Conservation (phyloP, 208 protist species). For the Acanthamoeba lenticulata region DNA sequence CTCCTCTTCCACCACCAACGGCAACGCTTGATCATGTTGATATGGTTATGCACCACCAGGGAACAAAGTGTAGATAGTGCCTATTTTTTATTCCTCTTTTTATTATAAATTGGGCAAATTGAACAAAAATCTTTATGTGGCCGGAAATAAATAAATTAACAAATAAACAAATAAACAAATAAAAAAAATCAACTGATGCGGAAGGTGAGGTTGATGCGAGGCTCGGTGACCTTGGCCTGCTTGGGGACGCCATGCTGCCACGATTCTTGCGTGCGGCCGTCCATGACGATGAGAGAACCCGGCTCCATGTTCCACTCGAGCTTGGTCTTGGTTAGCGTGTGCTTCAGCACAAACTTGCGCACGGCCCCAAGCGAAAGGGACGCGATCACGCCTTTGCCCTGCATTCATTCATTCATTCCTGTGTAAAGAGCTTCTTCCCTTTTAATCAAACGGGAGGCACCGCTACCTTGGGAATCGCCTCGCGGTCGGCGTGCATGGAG, state of each 20-base stretch:
- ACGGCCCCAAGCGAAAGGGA: constrained; percentile 22
- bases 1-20: no score
- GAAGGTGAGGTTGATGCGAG: constrained; percentile 45
- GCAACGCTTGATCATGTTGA: no score
- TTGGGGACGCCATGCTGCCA: constrained; percentile 42
- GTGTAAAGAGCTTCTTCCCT: no score
- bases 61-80: no score
- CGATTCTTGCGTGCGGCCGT: constrained; percentile 16
- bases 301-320: not conserved
- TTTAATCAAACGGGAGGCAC: no score
- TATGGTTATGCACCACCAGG: no score
- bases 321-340: not conserved
- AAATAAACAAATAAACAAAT: no score
- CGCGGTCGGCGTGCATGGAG: constrained; percentile 27
- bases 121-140: no score
- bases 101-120: no score
- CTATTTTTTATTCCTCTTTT: no score
- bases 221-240: not conserved
- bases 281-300: constrained; percentile 49
- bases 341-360: not conserved
- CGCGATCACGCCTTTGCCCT: constrained; percentile 26
- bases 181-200: not conserved
- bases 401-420: not conserved
- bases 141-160: no score
- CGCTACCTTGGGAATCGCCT: not conserved